phyloP scores from a whole-genome alignment of 257 asterid species.

The Solanum dulcamara region DNA sequence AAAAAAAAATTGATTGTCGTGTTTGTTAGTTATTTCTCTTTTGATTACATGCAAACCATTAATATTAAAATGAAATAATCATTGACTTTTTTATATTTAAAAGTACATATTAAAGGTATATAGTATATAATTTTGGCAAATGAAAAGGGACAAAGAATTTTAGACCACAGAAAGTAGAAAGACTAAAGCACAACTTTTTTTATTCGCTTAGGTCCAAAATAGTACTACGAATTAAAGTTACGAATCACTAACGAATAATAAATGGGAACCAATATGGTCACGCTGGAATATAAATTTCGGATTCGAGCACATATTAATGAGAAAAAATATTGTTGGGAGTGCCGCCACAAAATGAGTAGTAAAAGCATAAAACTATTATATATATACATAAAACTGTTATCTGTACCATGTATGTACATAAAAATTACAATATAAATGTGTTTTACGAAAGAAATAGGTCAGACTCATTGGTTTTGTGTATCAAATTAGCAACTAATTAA shows the following conservation, averaged over 20 bases:
- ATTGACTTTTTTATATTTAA: neutral
- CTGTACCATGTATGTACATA: neutral
- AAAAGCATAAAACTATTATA: neutral
- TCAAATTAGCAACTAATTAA: neutral
- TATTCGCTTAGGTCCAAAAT: neutral
- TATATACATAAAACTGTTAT: neutral
- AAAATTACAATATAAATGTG: neutral
- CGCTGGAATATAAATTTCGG: fast-evolving
- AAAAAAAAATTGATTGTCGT: neutral
- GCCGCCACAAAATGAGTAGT: neutral
- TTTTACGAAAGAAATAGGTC: neutral
- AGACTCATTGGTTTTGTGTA: neutral
- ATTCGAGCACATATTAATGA: neutral
- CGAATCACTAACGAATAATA: neutral
- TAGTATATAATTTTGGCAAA: too few species aligned
- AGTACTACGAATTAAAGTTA: neutral
- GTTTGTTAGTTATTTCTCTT: neutral
- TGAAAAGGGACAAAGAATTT: neutral
- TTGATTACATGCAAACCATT: neutral
- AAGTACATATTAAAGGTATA: too few species aligned
- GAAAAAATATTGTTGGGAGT: neutral
- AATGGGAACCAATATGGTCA: neutral
- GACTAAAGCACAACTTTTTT: neutral
- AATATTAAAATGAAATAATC: neutral
- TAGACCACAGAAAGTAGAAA: neutral